Base-by-base conservation (phyloP, 345 rosid genomes). In the Eucalyptus marginata region DNA sequence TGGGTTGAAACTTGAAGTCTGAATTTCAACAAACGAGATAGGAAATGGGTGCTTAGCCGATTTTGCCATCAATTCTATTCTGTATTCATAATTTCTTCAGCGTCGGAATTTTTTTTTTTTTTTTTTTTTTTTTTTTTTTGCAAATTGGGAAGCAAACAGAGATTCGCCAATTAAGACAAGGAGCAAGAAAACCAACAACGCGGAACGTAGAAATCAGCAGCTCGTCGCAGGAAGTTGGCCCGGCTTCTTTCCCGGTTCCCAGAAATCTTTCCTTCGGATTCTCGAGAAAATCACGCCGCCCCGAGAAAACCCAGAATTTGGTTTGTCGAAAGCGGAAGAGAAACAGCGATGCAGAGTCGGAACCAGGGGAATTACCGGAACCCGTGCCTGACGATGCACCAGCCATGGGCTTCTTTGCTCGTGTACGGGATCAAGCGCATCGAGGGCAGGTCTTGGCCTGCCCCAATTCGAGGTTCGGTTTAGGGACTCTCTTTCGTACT, bases 361-460 rank as follows among this genome's bases (percentile, higher is more conserved):
- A 86, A 56, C 86, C 71, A 86, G 18, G 91, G 86, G 44, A 96
- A 96, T 88, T 96, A 92, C 91, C 93, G 84, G 68, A 97, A 96
- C 93, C 98, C 99, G 4, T 97, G 99, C 86, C 92, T 97, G 92
- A 96, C 98, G 24, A 93, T 97, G 99, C 99, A 97, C 91, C 99
- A 97, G 89, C 99, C 99, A 13, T 97, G 99, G 99, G 99, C 99
- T 89, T 97, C 99, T 3, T 92, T 97, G 49, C 93, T 97, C 7
- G 95, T 96, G 86, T 68, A 94, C 86, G 99, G 98, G 56, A 97
- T 97, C 94, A 97, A 97, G 87, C 98, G 99, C 86, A 93, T 97
- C 81, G 99, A 97, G 92, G 99, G 99, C 89, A 93, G 99, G 87
- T 97, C 99, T 15, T 97, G 99, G 99, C 94, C 98, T 87, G 90